Evolutionary conservation across 495 filamentous ascomycete species (phyloP).

Genomic region (Xeromyces bisporus): DNA sequence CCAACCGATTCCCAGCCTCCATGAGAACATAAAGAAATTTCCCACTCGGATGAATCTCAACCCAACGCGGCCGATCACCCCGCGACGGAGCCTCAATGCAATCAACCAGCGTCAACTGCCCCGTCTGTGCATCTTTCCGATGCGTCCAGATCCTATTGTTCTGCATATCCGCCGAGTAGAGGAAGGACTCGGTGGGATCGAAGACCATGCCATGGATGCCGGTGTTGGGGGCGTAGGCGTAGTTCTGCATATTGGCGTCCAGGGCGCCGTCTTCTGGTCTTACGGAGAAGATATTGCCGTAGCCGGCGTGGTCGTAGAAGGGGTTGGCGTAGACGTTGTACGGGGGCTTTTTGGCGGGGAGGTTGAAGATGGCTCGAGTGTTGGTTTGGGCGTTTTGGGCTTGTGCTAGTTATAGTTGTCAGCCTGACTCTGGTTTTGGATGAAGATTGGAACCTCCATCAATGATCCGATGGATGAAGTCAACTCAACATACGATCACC

Average conservation of each 20-base stretch:
- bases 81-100: constrained; percentile 51
- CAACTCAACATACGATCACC: constrained; percentile 35
- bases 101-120: constrained; percentile 48
- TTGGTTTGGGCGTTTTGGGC: constrained; percentile 53
- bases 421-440: too few relatives aligned
- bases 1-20: constrained; percentile 68
- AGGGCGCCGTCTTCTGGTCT: constrained; percentile 43
- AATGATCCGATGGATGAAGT: background rate
- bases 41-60: constrained; percentile 58
- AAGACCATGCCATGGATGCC: constrained; percentile 85
- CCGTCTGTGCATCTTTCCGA: constrained; percentile 45
- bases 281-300: constrained; percentile 61
- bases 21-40: constrained; percentile 70
- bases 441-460: too few relatives aligned
- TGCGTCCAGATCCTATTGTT: constrained; percentile 82
- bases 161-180: constrained; percentile 71
- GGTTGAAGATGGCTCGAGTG: constrained; percentile 72
- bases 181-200: constrained; percentile 64
- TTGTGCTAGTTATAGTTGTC: too few relatives aligned
- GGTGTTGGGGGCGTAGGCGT: constrained; percentile 52
- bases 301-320: constrained; percentile 71
- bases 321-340: constrained; percentile 73
- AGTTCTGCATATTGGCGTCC: constrained; percentile 58
- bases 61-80: constrained; percentile 69
- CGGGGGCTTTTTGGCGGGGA: constrained; percentile 57